Conservation (phyloP, 768 basidiomycete genomes). For the Mycena sanguinolenta region DNA sequence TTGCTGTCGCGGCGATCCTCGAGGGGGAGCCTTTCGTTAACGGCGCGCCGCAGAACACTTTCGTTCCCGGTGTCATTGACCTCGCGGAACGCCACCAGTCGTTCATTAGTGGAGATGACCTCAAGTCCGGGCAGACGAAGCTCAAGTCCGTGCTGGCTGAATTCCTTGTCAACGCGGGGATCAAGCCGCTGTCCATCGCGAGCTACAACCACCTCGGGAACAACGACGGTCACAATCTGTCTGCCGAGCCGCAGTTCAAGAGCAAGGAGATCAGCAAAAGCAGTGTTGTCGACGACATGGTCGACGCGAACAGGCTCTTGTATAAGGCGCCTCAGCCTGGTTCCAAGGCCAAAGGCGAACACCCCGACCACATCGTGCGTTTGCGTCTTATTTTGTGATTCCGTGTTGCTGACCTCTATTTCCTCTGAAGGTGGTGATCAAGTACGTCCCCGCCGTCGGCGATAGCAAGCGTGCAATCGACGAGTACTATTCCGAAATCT, state of each 20-base stretch:
- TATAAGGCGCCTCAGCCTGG: conserved; percentile 84
- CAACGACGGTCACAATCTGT: conserved; percentile 95
- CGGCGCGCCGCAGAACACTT: conserved; percentile 99
- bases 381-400: no score
- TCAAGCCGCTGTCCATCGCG: conserved; percentile 97
- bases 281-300: conserved; percentile 98
- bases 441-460: conserved; percentile 96
- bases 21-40: conserved; percentile 97
- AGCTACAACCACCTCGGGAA: conserved; percentile 99
- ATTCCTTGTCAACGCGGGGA: conserved; percentile 98
- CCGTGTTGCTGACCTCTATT: background rate
- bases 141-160: conserved; percentile 97
- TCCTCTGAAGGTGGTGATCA: conserved; percentile 76
- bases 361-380: conserved; percentile 89
- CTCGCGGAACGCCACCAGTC: conserved; percentile 91
- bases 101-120: conserved; percentile 98
- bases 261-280: conserved; percentile 99
- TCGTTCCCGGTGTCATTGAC: conserved; percentile 94
- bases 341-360: conserved; percentile 87
- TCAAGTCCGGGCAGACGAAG: conserved; percentile 98
- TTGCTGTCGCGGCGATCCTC: conserved; percentile 95
- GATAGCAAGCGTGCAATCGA: conserved; percentile 99
- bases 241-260: conserved; percentile 93
- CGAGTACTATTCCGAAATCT: conserved; percentile 98
- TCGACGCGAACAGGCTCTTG: conserved; percentile 87